These are phyloP conservation scores for Lonicera japonica DNA, from an alignment of 129 eudicot species.

Conservation along the genomic window DNA sequence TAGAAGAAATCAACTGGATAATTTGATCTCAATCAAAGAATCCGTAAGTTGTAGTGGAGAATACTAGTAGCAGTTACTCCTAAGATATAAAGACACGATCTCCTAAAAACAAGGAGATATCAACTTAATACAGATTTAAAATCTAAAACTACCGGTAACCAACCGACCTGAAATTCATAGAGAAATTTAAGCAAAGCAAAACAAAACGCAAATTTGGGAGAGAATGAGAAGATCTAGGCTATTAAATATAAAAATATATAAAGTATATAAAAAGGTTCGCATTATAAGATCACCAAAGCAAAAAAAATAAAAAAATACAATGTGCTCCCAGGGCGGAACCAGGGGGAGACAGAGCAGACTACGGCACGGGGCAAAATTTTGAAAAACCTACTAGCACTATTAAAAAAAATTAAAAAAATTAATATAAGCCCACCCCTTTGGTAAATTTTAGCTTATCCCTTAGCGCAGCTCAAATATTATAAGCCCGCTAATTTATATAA, in stretches of 20 bases:
- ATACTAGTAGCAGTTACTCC: background rate
- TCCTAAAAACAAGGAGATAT: background rate
- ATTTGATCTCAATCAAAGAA: background rate
- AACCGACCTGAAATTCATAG: background rate
- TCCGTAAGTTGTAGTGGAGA: background rate
- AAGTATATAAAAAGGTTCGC: too few relatives aligned
- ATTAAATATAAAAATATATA: background rate
- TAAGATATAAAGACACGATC: background rate
- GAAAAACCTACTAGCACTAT: too few relatives aligned
- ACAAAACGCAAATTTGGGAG: background rate
- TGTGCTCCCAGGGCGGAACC: too few relatives aligned
- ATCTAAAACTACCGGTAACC: background rate
- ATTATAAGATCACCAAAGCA: background rate
- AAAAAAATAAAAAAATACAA: background rate
- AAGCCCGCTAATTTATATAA: too few relatives aligned
- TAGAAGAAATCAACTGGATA: background rate
- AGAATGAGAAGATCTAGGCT: background rate
- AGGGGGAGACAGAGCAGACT: too few relatives aligned
- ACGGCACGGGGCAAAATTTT: too few relatives aligned
- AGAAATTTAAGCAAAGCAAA: background rate
- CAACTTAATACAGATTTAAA: background rate
- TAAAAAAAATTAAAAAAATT: too few relatives aligned
- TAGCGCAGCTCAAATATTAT: too few relatives aligned
- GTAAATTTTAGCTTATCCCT: too few relatives aligned
- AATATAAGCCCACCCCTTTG: too few relatives aligned